These are phyloP conservation scores for Larix kaempferi DNA, from an alignment of 75 land plant genomes.

Conservation along the genomic window DNA sequence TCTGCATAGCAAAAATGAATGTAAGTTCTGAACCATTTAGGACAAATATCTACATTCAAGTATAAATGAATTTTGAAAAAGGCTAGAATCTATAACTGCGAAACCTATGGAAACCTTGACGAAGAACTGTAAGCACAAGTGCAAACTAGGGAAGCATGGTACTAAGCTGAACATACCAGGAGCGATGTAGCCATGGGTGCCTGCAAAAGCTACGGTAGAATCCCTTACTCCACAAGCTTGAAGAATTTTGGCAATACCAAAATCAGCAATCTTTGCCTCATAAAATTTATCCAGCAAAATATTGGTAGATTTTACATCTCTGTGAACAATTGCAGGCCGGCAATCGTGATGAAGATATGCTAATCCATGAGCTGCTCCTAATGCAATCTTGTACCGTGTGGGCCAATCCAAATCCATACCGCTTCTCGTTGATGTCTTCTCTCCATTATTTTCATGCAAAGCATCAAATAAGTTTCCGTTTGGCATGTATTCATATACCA, in stretches of 20 bases:
- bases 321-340: conserved; percentile 62
- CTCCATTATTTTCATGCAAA: conserved; percentile 49
- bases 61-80: background rate
- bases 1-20: conserved; percentile 26
- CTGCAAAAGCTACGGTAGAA: conserved; percentile 71
- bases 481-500: conserved; percentile 74
- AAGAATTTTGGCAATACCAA: conserved; percentile 71
- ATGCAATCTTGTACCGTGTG: conserved; percentile 59
- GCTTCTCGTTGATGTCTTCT: conserved; percentile 59
- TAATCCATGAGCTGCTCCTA: conserved; percentile 59
- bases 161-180: conserved; percentile 35
- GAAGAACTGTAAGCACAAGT: background rate
- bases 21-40: background rate
- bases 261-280: conserved; percentile 82
- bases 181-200: conserved; percentile 87
- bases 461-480: conserved; percentile 72
- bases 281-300: conserved; percentile 52
- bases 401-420: conserved; percentile 56
- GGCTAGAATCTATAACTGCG: background rate
- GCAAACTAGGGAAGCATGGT: background rate
- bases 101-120: background rate
- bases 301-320: conserved; percentile 76
- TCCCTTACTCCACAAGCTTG: conserved; percentile 44
- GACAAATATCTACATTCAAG: background rate
- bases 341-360: conserved; percentile 84